phyloP scores from a whole-genome alignment of 208 protist species.

The Trichomonas tenax region DNA sequence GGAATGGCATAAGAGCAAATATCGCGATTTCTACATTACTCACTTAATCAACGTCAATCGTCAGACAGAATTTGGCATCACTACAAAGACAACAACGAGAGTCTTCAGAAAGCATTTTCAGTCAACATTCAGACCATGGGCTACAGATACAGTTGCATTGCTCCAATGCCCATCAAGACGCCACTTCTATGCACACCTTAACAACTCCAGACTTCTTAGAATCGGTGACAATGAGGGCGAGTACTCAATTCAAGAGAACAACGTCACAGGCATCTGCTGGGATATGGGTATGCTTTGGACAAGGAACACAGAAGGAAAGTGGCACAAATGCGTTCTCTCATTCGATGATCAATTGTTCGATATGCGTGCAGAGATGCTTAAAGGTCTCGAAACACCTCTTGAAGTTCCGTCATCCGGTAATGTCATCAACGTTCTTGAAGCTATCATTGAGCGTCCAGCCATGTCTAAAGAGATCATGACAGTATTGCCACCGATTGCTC shows the following conservation, averaged over 20 bases:
- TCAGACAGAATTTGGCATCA: not conserved
- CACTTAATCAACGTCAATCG: not conserved
- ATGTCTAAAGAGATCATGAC: not conserved
- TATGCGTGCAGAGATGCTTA: not conserved
- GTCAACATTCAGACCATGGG: not conserved
- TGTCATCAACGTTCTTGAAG: not conserved
- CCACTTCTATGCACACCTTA: not conserved
- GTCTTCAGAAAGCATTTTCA: not conserved
- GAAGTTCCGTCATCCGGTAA: not conserved
- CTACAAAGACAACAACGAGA: not conserved
- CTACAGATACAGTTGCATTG: not conserved
- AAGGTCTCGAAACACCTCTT: not conserved
- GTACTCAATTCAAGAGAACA: not conserved
- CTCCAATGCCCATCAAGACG: not conserved
- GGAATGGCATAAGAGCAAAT: not conserved
- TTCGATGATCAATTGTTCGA: not conserved
- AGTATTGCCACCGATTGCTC: not conserved
- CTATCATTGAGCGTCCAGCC: not conserved
- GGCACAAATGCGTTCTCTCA: not conserved
- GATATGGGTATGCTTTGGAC: conserved; percentile 3
- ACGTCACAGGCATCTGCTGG: not conserved
- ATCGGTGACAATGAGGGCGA: not conserved
- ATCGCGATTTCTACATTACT: not conserved
- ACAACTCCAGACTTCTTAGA: not conserved
- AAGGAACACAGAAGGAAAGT: not conserved